Base-by-base conservation (phyloP, 371 early-diverging fungal species). In the Coemansia sp. region DNA sequence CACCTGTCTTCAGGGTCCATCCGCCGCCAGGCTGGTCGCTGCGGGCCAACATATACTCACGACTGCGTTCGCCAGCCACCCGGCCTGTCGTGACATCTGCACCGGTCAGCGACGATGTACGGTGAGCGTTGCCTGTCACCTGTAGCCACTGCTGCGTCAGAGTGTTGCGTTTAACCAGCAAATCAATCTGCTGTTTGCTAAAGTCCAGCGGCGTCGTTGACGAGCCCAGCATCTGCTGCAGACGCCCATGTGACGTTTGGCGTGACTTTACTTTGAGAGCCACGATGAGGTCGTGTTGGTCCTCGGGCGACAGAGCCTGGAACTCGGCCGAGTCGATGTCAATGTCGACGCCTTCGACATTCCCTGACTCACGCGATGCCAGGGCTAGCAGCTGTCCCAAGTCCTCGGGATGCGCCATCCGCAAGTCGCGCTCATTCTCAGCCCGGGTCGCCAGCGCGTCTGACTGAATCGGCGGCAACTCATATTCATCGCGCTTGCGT, bases 221-320 rank as follows among this genome's bases (percentile, higher is more conserved):
- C 5, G 84, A 78, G 28, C 86, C 75, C 0, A 89, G 69, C 92
- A 94, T 91, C 39, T 86, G 81, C 65, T 92, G 86, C 14, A 93
- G 79, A 16, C 94, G 86, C 21, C 87, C 85, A 75, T 86, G 86
- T 3, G 91, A 92, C 0, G 94, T 90, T 63, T 91, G 89, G 1
- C 99, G 84, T 5, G 94, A 93, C 50, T 88, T 87, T 12, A 85
- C 75, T 62, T 91, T 94, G n/a, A 94, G 78, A 21, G 93, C 94
- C 37, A 90, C 86, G 18, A 98, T 85, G 23, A 98, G 84, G 75
- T 96, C 96, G 78, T 94, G 93, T 77, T 95, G 96, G 14, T 90
- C 79, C 67, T 94, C 95, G 0, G 90, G 73, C 1, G 97, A 91
- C n/a, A 97, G 80, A 0, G 86, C 74, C 33, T 84, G 69, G 78